Percentiles rank a stretch among this genome's conserved stretches.
phyloP scores from a whole-genome alignment of 2,329 filamentous ascomycete species.

The Lasiodiplodia sp. region DNA sequence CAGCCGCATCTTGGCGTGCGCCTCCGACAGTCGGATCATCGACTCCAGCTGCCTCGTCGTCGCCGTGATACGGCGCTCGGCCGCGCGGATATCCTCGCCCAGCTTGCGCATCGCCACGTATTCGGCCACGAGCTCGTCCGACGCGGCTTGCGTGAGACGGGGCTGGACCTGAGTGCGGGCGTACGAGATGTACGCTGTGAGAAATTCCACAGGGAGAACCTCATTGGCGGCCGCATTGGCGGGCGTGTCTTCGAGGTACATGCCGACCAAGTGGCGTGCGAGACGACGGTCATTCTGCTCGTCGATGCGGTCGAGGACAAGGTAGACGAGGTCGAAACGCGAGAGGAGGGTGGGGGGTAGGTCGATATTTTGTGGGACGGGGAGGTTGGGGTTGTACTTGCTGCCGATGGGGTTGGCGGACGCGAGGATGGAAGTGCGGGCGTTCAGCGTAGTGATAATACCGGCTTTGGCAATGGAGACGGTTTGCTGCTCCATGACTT shows the following conservation, averaged over 20 bases:
- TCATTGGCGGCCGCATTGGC: conserved; percentile 82
- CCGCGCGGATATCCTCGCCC: conserved; percentile 72
- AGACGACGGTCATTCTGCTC: conserved; percentile 87
- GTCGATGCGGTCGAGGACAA: conserved; percentile 92
- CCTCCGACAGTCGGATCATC: conserved; percentile 97
- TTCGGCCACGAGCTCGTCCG: conserved; percentile 80
- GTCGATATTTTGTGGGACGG: conserved; percentile 97
- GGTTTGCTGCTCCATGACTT: conserved; percentile 84
- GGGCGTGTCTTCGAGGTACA: conserved; percentile 95
- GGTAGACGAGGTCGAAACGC: conserved; percentile 95
- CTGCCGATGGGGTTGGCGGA: conserved; percentile 98
- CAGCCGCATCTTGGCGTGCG: conserved; percentile 97
- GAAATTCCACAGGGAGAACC: conserved; percentile 85
- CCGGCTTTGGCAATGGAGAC: conserved; percentile 80
- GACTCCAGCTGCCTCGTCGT: conserved; percentile 96
- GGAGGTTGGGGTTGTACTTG: conserved; percentile 94
- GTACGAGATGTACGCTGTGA: conserved; percentile 97
- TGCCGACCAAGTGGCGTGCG: conserved; percentile 89
- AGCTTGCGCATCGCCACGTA: conserved; percentile 97
- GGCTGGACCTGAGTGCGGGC: conserved; percentile 88
- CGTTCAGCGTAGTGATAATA: conserved; percentile 89
- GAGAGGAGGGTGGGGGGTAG: conserved; percentile 93
- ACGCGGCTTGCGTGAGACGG: conserved; percentile 78
- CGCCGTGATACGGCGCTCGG: conserved; percentile 95
- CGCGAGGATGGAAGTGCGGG: conserved; percentile 91